Base-by-base conservation (phyloP, 805 yeast species). In the Cephaloascus albidus region DNA sequence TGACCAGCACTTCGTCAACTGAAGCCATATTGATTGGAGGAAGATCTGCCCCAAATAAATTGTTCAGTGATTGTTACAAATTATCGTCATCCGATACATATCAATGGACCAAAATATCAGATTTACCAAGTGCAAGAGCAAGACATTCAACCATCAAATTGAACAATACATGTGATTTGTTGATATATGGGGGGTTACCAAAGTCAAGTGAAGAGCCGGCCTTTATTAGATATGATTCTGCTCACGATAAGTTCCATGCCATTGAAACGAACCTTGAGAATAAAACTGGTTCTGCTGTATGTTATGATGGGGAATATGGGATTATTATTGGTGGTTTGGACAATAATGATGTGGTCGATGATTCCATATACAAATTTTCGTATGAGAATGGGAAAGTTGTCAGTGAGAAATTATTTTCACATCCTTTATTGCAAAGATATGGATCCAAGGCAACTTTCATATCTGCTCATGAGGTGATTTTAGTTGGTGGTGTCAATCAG, bases 401-500 rank as follows among this genome's bases (percentile, higher is more conserved):
- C 1, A 53, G 66, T 3, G 18, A 14, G 1, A 37, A 47, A 3
- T 20, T 47, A 4, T 37, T 55, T 4, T 35, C 40, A 2, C 51
- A 69, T 37, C 52, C 55, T 2, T 43, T 64, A 5, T 52, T 72
- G 20, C 62, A 57, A 39, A 61, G 83, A 43, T 74, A 72, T 39
- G 85, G 86, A 2, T 60, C 76, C 18, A 57, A 66, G 39, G 50
- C 57, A 1, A 46, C 51, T 3, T 53, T 61, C 31, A 28, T 63
- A 1, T 46, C 52, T n/a, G 53, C 52, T 0, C 45, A 53, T n/a
- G 54, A 57, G 16, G 34, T 80, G 2, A 17, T 76, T 2, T 34
- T 83, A 1, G 61, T 70, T 3, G 87, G 88, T 20, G 88, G 86
- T 18, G 76, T 75, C 0, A 68, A 76, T 14, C 60, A 70, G 0